Percentiles rank a stretch among this genome's conserved stretches.
phyloP scores from a whole-genome alignment of 371 early-diverging fungal species.

The Actinomortierella ambigua region DNA sequence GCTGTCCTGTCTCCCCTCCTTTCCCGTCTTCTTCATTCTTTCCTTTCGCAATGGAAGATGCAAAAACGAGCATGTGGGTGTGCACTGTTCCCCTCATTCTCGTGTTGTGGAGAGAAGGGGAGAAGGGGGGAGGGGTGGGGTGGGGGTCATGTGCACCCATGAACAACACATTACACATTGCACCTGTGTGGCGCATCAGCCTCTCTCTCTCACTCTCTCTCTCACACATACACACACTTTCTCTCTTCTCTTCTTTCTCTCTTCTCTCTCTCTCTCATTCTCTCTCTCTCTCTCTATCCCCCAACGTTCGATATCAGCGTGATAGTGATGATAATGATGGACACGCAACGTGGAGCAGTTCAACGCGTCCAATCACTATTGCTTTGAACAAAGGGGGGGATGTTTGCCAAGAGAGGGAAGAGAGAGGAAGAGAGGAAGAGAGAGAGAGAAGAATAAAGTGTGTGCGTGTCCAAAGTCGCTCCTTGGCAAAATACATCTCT shows the following conservation, averaged over 20 bases:
- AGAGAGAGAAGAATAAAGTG: too few species aligned
- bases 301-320: too few species aligned
- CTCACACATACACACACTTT: not conserved
- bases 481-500: slow-evolving; percentile 1
- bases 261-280: not conserved
- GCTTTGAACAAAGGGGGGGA: too few species aligned
- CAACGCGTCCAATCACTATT: too few species aligned
- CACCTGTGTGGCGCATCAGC: not conserved
- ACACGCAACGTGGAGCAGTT: too few species aligned
- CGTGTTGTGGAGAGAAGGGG: not conserved
- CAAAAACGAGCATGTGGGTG: not conserved
- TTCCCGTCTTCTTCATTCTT: too few species aligned
- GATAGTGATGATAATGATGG: too few species aligned
- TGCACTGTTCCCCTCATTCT: not conserved
- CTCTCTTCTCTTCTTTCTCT: not conserved
- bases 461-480: too few species aligned
- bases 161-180: not conserved
- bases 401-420: too few species aligned
- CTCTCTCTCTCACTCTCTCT: slow-evolving; percentile 1
- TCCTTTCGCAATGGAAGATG: too few species aligned
- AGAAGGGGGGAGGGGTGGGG: not conserved
- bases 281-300: too few species aligned
- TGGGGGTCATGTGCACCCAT: not conserved
- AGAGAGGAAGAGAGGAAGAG: too few species aligned
- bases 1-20: not conserved